Evolutionary conservation across 2,329 filamentous ascomycete species (phyloP), one percentile per base, ranked within the genome.

Genomic region (Clonostachys rhizophaga): DNA sequence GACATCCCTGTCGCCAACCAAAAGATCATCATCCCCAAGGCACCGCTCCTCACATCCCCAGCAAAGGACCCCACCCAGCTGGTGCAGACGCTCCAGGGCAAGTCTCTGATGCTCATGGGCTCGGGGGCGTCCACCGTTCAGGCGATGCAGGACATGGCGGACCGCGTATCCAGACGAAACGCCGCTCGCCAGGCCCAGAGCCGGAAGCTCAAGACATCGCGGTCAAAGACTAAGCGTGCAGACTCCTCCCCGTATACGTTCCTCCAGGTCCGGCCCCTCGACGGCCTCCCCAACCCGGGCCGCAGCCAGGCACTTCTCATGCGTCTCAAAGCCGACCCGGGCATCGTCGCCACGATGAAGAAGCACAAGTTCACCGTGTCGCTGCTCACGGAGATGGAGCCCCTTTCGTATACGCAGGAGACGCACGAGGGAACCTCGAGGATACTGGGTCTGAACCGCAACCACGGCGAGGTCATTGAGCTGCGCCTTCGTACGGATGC

Each of bases 341-440:
- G 94, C 8, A 92, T 99, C 67, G 84, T 84, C 52, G 75, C 85
- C 1, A 79, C 83, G 1, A 99, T 99, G 94, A 74, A 79, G 14
- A 84, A 84, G 57, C 91, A 96, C 70, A 80, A 84, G 53, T 96
- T 95, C 71, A 81, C 78, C 17, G 94, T 99, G 1, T 86, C 86
- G 0, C 67, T 97, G 4, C 75, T 99, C 24, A 96, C 91, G 0
- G 94, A 99, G 68, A 97, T 99, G 92, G 88, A 99, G 57, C 94
- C 94, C 0, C 76, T 85, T 0, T 78, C 85, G 54, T 83, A 96
- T 65, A 96, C 91, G 1, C 64, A 77, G 52, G 65, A 72, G 2
- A 88, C 81, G 5, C 86, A 89, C 58, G 86, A 94, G 58, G 79
- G 80, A 42, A 78, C 76, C n/a, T 84, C 84, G 44, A 79, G 89